phyloP scores from a whole-genome alignment of 2,329 filamentous ascomycete species.

The Pseudopithomyces chartarum region DNA sequence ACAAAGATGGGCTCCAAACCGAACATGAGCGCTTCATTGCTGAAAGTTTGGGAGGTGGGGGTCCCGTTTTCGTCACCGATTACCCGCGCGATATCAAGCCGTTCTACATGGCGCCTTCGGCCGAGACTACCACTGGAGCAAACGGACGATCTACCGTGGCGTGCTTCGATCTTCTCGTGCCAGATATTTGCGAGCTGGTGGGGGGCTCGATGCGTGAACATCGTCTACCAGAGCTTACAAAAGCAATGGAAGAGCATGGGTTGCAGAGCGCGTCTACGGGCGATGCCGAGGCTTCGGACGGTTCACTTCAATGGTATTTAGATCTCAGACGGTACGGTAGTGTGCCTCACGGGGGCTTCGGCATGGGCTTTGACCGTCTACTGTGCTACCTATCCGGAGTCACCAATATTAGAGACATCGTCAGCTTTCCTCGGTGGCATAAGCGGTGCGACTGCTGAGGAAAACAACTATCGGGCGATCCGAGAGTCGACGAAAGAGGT shows the following conservation, averaged over 20 bases:
- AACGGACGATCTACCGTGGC: conserved; percentile 65
- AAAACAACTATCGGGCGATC: not conserved
- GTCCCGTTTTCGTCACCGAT: conserved; percentile 87
- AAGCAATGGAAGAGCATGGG: conserved; percentile 73
- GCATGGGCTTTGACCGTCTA: conserved; percentile 85
- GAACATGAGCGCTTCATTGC: conserved; percentile 94
- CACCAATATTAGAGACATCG: conserved; percentile 80
- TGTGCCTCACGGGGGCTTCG: conserved; percentile 89
- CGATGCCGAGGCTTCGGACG: conserved; percentile 24
- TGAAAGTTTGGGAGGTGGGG: conserved; percentile 63
- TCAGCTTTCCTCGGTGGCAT: conserved; percentile 80
- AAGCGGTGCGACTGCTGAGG: conserved; percentile 58
- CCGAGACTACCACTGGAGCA: conserved; percentile 13
- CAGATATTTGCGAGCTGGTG: conserved; percentile 82
- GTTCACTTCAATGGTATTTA: conserved; percentile 77
- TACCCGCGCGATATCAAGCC: conserved; percentile 90
- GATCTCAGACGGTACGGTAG: conserved; percentile 90
- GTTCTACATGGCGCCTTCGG: conserved; percentile 77
- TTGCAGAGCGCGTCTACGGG: conserved; percentile 51
- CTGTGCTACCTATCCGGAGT: conserved; percentile 83
- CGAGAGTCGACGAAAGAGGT: not conserved
- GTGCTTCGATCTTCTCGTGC: conserved; percentile 88
- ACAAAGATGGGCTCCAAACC: conserved; percentile 77
- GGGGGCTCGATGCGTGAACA: conserved; percentile 91
- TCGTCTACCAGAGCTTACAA: conserved; percentile 67